Evolutionary conservation across 306 rosid genomes (phyloP).

Genomic region (Coriaria nepalensis): DNA sequence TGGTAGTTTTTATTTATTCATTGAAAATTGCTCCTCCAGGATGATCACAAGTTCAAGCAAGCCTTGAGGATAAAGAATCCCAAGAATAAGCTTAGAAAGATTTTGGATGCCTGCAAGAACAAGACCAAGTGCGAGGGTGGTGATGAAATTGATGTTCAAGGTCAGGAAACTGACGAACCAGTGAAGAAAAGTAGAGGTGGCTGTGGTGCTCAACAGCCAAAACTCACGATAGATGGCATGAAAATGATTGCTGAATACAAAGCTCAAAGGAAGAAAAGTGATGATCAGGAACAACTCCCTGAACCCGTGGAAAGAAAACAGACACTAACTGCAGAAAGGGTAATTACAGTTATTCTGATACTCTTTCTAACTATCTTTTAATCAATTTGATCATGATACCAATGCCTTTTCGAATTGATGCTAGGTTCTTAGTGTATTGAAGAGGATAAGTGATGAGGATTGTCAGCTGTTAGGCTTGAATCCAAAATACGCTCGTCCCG

Average conservation of each 20-base stretch:
- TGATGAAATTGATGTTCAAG: conserved; percentile 69
- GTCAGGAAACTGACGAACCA: conserved; percentile 58
- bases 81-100: conserved; percentile 58
- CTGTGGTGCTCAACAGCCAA: conserved; percentile 99
- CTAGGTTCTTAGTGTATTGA: conserved; percentile 83
- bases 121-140: conserved; percentile 95
- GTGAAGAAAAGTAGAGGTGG: conserved; percentile 88
- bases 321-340: conserved; percentile 89
- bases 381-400: conserved; percentile 1
- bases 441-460: conserved; percentile 91
- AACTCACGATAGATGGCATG: conserved; percentile 86
- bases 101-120: conserved; percentile 87
- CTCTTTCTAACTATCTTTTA: conserved; percentile 1
- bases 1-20: conserved; percentile 1
- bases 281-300: conserved; percentile 94
- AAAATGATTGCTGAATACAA: conserved; percentile 82
- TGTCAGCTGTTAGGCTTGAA: conserved; percentile 76
- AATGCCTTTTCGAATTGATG: conserved; percentile 12
- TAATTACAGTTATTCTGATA: conserved; percentile 9
- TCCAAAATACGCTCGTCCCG: conserved; percentile 94
- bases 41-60: conserved; percentile 82
- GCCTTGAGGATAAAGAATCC: conserved; percentile 80
- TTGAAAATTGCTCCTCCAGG: conserved; percentile 31
- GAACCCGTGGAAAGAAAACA: conserved; percentile 98
- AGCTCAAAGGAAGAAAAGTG: conserved; percentile 82